Percentiles rank a stretch among this genome's conserved stretches.
phyloP scores from a whole-genome alignment of 2,329 filamentous ascomycete genomes.

The Aureobasidium mangrovei region DNA sequence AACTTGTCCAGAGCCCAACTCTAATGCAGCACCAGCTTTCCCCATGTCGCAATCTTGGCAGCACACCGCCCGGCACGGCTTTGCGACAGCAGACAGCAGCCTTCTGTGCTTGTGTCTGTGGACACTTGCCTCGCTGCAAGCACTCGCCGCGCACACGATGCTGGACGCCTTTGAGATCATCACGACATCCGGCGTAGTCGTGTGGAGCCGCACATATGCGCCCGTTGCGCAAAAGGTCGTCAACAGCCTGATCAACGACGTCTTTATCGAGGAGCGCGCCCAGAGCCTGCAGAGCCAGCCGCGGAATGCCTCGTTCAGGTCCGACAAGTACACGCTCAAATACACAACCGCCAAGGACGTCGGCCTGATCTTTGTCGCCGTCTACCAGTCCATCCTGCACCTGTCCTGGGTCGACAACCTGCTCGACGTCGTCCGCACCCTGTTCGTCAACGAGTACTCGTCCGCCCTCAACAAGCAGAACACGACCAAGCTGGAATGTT shows the following conservation, averaged over 20 bases:
- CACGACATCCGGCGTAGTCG: conserved; percentile 89
- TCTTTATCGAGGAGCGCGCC: conserved; percentile 92
- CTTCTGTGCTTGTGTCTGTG: too few species aligned
- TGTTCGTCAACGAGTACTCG: conserved; percentile 85
- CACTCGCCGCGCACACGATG: conserved; percentile 44
- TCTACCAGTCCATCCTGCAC: conserved; percentile 91
- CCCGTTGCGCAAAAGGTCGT: conserved; percentile 73
- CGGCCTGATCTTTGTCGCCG: conserved; percentile 91
- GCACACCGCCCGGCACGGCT: neutral
- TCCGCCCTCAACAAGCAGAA: conserved; percentile 76
- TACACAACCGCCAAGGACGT: conserved; percentile 91
- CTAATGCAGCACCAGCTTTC: neutral
- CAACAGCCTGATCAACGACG: conserved; percentile 90
- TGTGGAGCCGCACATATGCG: conserved; percentile 86
- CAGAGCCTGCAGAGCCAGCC: conserved; percentile 46
- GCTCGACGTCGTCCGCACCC: conserved; percentile 84
- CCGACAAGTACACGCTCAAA: conserved; percentile 89
- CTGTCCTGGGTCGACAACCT: conserved; percentile 96
- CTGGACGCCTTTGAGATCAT: conserved; percentile 95
- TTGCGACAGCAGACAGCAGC: too few species aligned
- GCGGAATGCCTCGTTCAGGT: conserved; percentile 67
- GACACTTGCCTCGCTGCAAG: too few species aligned
- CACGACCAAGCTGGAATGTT: conserved; percentile 63
- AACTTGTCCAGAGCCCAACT: neutral
- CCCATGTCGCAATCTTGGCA: neutral